Evolutionary conservation across 805 yeast species (phyloP), one percentile per base, ranked within the genome.

Genomic region (Geotrichum ghanense): DNA sequence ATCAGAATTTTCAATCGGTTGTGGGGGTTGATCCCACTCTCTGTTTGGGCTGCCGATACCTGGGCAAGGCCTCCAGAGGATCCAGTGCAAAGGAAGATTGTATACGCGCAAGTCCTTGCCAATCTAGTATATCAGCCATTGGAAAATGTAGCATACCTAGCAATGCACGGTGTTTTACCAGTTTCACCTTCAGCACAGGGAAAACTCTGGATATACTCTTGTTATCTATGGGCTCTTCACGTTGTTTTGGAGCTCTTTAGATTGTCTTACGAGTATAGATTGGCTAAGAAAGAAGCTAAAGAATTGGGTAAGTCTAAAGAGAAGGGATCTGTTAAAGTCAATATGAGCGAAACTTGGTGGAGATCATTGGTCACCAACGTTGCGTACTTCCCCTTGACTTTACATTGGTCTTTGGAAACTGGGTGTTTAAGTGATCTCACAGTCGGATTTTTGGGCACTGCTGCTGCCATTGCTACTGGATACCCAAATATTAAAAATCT

Each of bases 331-430:
- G 9, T 19, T 14, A 39, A 39, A 9, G 25, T 39, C 17, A 31
- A 31, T 6, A 31, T 31, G 37, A 31, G 37, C 14, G 37, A 31
- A 6, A 37, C 48, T 44, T 58, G 57, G 59, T 21, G 40, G 23
- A 53, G 56, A 41, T 50, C 53, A 34, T 49, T 67, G 19, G 45
- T 62, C 14, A 62, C 62, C 48, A 66, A 67, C 49, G 48, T 61
- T n/a, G 65, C 67, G 17, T 69, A 68, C 60, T 56, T 65, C 34
- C 73, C 73, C 3, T 53, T 68, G 42, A 64, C 72, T 2, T 53
- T 64, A 37, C 73, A 68, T 53, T 68, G 73, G 73, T 65, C 71
- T 2, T 51, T 63, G 9, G 58, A 60, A 45, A 49, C 44, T 2
- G 73, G 73, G 1, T 48, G 62, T 20, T 48, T 66, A 21, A 47